Evolutionary conservation across 1,284 basidiomycete genomes (phyloP).

Genomic region (Lentinula novae-zelandiae): DNA sequence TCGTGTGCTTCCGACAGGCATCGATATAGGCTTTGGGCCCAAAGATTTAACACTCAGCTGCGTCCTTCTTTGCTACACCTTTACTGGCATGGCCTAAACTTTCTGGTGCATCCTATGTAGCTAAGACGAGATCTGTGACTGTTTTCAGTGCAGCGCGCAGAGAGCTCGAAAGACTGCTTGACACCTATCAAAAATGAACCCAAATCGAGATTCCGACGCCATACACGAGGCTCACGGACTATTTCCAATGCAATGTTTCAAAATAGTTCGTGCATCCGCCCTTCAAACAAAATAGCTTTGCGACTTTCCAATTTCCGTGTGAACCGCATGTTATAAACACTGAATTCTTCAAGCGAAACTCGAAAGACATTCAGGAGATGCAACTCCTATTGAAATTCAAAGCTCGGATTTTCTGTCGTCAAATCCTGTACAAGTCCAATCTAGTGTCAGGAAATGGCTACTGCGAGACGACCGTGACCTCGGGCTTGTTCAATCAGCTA

Average conservation of each 20-base stretch:
- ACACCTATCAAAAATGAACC: neutral
- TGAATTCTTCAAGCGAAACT: neutral
- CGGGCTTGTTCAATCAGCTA: neutral
- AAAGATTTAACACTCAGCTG: neutral
- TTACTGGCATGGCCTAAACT: neutral
- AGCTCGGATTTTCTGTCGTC: neutral
- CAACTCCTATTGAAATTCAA: neutral
- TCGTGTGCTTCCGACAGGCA: neutral
- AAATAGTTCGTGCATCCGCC: neutral
- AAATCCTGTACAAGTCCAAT: neutral
- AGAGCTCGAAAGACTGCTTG: neutral
- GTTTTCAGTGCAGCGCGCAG: too few relatives aligned
- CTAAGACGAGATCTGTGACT: neutral
- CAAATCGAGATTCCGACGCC: constrained; percentile 3
- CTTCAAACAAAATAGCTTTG: neutral
- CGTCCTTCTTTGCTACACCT: neutral
- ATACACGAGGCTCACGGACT: constrained; percentile 4
- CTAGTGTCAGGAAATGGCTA: neutral
- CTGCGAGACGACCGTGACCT: neutral
- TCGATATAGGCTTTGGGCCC: neutral
- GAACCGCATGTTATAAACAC: neutral
- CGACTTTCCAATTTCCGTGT: neutral
- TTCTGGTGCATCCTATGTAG: neutral
- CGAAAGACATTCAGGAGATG: neutral
- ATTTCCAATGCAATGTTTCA: neutral